Evolutionary conservation across 371 early-diverging fungal species (phyloP).

Genomic region (Thermomucor indicae-seudaticae): DNA sequence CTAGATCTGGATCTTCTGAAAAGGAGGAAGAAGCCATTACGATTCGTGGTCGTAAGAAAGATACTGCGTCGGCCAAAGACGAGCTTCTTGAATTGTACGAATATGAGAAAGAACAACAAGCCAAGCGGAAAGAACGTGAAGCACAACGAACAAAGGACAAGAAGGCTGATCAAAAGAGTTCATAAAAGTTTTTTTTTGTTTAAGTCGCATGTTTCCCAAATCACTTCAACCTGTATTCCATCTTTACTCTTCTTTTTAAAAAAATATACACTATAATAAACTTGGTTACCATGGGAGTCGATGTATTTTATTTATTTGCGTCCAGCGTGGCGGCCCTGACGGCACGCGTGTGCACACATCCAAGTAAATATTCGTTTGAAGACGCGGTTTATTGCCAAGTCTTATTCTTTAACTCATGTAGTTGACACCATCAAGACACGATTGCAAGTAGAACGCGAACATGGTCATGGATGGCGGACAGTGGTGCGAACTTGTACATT

Average conservation of each 20-base stretch:
- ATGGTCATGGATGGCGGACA: background rate
- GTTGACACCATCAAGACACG: constrained; percentile 81
- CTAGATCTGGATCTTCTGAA: constrained; percentile 41
- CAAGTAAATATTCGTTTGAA: constrained; percentile 23
- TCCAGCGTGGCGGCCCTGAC: constrained; percentile 54
- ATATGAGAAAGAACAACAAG: constrained; percentile 67
- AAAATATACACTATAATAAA: too few species aligned
- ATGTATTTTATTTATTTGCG: constrained; percentile 47
- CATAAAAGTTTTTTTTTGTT: too few species aligned
- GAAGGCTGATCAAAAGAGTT: constrained; percentile 5
- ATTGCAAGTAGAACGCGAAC: constrained; percentile 46
- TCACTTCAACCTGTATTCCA: too few species aligned
- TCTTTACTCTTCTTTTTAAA: too few species aligned
- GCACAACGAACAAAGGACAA: constrained; percentile 11
- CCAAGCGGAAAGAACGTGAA: constrained; percentile 40
- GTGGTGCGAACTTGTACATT: background rate
- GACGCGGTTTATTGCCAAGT: background rate
- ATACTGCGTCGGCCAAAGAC: constrained; percentile 66
- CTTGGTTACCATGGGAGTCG: constrained; percentile 16
- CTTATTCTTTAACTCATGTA: constrained; percentile 8
- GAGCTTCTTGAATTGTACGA: constrained; percentile 76
- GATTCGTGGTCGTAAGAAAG: constrained; percentile 73
- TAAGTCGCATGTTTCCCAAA: too few species aligned
- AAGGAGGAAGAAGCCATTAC: constrained; percentile 60
- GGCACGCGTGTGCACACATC: constrained; percentile 64